Evolutionary conservation across 2,329 filamentous ascomycete genomes (phyloP), one percentile per base, ranked within the genome.

Genomic region (Trichophyton mentagrophytes): DNA sequence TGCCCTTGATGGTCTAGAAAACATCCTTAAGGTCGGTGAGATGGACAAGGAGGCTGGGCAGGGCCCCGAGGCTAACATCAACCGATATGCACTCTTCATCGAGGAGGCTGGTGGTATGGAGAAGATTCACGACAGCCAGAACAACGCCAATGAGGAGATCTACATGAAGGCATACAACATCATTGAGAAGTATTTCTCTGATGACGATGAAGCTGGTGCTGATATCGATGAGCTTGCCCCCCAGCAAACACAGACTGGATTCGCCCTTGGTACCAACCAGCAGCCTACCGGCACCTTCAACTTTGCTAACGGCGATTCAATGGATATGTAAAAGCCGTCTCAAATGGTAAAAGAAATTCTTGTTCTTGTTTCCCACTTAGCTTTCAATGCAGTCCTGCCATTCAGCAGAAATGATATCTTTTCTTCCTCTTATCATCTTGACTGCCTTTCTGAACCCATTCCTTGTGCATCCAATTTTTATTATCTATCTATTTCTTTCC

Each of bases 101-200:
- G 93, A 99, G 78, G 93, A 99, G 77, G 95, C 91, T 67, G 90
- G 90, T 71, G 93, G 93, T 67, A 99, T 99, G 93, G 93, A 97
- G 81, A 97, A 97, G 86, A 97, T 99, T 68, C 93, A 99, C 78
- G 92, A 97, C 69, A 97, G 93, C 84, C 93, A 99, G 81, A 96
- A 95, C 80, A 99, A 99, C 71, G 92, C 92, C 80, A 99, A 99
- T 78, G 93, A 99, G 79, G 93, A 99, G 78, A 99, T 99, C 69
- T 99, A 99, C 82, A 97, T 99, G 92, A 99, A 99, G 85, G 93
- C 93, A 0, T 99, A 97, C 83, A 97, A 95, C 83, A 99, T 99
- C 77, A 99, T 99, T 67, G 93, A 99, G 82, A 96, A 96, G 81
- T 99, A 99, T 83, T 99, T 99, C 80, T 96, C 91, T 0, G 93